Evolutionary conservation across 495 filamentous ascomycete species (phyloP), one percentile per base, ranked within the genome.

Genomic region (Cercophora sp.): DNA sequence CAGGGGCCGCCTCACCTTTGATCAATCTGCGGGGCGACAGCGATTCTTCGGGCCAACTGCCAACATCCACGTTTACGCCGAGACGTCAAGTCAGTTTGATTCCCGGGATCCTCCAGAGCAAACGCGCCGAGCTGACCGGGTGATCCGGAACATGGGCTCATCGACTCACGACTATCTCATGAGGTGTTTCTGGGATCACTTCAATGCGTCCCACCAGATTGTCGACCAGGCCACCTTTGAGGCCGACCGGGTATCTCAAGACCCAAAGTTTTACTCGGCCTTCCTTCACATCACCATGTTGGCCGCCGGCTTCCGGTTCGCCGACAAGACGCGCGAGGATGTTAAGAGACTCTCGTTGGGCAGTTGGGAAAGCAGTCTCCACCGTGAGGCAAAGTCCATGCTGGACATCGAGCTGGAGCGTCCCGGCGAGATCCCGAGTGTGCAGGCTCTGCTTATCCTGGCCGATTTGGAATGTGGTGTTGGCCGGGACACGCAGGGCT

Each of bases 261-360:
- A 69, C 36, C 66, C 68, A 11, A 69, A 68, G 31, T 75, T 72
- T 36, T 81, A 81, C 56, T 74, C 70, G 1, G 60, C 63, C 1
- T 79, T 81, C 48, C 59, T 81, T 5, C 78, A 81, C 52, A 65
- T 81, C n/a, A 63, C 70, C 41, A 71, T 79, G 16, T 63, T 81
- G 10, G 78, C 78, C 0, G 69, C 77, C 59, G 78, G 75, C 6
- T 81, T 68, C 55, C 66, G 72, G 27, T 78, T 69, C 61, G 70
- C 74, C 25, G 73, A 79, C 45, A 63, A 69, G 55, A 62, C 61
- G 8, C 61, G 75, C 26, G 70, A 72, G 8, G 78, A 80, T 45
- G 69, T 79, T 15, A 74, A 75, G 51, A 65, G 60, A 24, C 69
- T 79, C 18, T 57, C 68, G 2, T 35, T 78, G 1, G 70, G 69